Percentiles rank a stretch among this genome's conserved stretches.
Evolutionary conservation across 2,329 filamentous ascomycete species (phyloP).

Genomic region (Zymoseptoria tritici): DNA sequence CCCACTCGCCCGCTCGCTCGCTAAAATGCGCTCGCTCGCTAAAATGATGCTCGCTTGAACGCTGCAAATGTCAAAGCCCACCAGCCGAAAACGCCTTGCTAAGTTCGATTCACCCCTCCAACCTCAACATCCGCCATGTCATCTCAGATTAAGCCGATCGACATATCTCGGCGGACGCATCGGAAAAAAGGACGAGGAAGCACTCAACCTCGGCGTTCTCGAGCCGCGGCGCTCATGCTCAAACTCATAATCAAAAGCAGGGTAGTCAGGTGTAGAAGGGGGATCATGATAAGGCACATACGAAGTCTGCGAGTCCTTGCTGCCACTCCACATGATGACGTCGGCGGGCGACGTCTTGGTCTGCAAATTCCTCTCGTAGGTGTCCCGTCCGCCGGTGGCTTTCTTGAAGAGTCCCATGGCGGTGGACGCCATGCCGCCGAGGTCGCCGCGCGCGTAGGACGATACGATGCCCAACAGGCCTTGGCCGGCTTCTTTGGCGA

Average conservation of each 20-base stretch:
- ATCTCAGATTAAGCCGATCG: neutral
- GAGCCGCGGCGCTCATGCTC: neutral
- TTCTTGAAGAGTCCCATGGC: slow-evolving; percentile 85
- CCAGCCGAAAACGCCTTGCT: slow-evolving; percentile 17
- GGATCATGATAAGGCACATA: slow-evolving; percentile 43
- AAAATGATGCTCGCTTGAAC: slow-evolving; percentile 5
- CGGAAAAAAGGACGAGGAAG: neutral
- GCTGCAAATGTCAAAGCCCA: slow-evolving; percentile 10
- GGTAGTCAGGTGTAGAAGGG: slow-evolving; percentile 11
- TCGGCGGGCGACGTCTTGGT: slow-evolving; percentile 93
- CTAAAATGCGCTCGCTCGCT: neutral
- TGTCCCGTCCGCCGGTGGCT: slow-evolving; percentile 69
- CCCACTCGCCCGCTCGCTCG: neutral
- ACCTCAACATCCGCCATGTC: neutral
- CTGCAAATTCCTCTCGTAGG: slow-evolving; percentile 69
- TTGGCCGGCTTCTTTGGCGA: slow-evolving; percentile 70
- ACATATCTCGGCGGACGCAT: neutral
- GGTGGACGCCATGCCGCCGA: slow-evolving; percentile 70
- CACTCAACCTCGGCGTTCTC: slow-evolving; percentile 2
- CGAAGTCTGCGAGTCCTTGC: slow-evolving; percentile 92
- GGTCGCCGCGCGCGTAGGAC: slow-evolving; percentile 75
- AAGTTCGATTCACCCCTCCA: neutral
- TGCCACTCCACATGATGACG: slow-evolving; percentile 96
- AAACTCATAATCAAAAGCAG: slow-evolving; percentile 3
- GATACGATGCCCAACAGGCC: slow-evolving; percentile 65